Evolutionary conservation across 164 flowering plant genomes (phyloP).

Genomic region (Aristolochia californica): DNA sequence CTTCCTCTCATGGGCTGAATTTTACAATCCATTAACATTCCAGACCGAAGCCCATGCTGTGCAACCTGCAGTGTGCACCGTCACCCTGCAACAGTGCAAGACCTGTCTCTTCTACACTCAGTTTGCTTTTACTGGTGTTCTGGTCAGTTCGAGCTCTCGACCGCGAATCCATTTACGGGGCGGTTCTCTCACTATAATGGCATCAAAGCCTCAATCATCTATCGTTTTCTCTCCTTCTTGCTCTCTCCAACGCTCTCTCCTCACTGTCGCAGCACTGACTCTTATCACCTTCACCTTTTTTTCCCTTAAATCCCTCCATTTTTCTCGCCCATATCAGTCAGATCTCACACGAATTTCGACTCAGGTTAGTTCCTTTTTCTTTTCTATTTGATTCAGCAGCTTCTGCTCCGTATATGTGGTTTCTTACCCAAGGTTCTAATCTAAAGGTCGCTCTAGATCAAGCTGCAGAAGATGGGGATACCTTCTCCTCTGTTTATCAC

Average conservation of each 20-base stretch:
- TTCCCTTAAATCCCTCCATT: constrained; percentile 47
- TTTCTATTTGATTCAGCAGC: not conserved
- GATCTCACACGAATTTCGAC: constrained; percentile 12
- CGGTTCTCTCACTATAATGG: too few relatives aligned
- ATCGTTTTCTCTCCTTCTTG: constrained; percentile 4
- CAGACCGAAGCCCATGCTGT: too few relatives aligned
- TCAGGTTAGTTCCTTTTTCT: constrained; percentile 7
- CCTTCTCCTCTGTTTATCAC: constrained; percentile 46
- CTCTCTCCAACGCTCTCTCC: constrained; percentile 43
- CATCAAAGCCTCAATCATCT: too few relatives aligned
- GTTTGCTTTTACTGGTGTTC: too few relatives aligned
- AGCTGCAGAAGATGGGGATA: constrained; percentile 6
- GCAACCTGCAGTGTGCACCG: too few relatives aligned
- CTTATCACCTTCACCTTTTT: constrained; percentile 48
- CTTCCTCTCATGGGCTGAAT: too few relatives aligned
- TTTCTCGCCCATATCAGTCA: constrained; percentile 5
- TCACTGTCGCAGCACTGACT: constrained; percentile 49
- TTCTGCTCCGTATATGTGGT: not conserved
- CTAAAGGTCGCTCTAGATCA: constrained; percentile 19
- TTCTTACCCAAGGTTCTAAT: constrained; percentile 13
- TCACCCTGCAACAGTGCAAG: too few relatives aligned
- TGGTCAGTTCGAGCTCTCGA: too few relatives aligned
- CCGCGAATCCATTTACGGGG: too few relatives aligned
- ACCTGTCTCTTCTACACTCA: too few relatives aligned
- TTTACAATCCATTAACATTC: too few relatives aligned